Evolutionary conservation across 2,329 filamentous ascomycete species (phyloP), one percentile per base, ranked within the genome.

Genomic region (Diaporthe velutina): DNA sequence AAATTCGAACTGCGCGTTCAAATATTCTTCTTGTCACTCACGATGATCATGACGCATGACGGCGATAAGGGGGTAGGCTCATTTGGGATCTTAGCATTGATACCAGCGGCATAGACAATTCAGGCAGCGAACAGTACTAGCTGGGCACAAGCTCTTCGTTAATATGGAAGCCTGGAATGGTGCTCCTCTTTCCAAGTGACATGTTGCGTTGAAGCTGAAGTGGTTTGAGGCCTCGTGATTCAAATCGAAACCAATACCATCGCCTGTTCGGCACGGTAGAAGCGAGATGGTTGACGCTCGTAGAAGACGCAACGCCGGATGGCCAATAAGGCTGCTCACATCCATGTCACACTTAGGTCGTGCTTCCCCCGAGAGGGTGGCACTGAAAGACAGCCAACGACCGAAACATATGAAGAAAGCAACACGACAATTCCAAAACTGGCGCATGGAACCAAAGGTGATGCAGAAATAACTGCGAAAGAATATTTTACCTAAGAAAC

Each of bases 11-110:
- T 17, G 7, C 25, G 33, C 13, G 42, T 33, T 52, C 12, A 12
- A 19, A 2, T 33, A n/a, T n/a, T n/a, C 45, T 50, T 25, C 17
- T 52, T n/a, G 9, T 54, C 19, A 38, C 28, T 54, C 28, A 45
- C 30, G 71, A 70, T 22, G n/a, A 22, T 45, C 22, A 73, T 58
- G 64, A 50, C 9, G 52, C 68, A 75, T 64, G 42, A 35, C n/a
- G 33, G 19, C 9, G 35, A 30, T 33, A 28, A 28, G 38, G 45
- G 40, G 58, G 22, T 57, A 50, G 45, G n/a, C 2, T 60, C 12
- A 40, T 45, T 40, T 58, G 30, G n/a, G n/a, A 4, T 54, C 61
- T 40, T 40, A 48, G 40, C 7, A 61, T 45, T 73, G 35, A 61
- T 61, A 64, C 42, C 55, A 73, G 70, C 71, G 74, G 50, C 28